Conservation (phyloP, 768 basidiomycete genomes). For the Leucosporidium scottii region DNA sequence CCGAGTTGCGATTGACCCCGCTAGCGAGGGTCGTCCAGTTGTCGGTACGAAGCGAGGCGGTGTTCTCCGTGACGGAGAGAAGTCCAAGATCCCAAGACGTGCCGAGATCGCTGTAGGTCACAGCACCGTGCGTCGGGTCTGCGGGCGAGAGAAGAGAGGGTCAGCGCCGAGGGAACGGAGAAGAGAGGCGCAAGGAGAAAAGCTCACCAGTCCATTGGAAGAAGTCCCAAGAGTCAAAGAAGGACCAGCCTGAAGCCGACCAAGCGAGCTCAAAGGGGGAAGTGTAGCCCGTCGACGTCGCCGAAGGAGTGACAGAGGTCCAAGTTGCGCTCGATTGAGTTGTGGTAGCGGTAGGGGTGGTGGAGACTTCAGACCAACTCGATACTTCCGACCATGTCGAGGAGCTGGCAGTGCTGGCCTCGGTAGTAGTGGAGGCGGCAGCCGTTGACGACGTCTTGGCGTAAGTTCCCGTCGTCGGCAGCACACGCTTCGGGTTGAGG, state of each 20-base stretch:
- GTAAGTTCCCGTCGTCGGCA: background rate
- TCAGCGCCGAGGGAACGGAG: background rate
- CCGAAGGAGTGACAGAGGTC: background rate
- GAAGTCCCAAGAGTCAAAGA: slow-evolving; percentile 60
- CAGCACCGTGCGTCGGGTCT: slow-evolving; percentile 47
- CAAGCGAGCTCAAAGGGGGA: background rate
- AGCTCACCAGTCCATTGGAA: slow-evolving; percentile 44
- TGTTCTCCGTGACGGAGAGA: slow-evolving; percentile 48
- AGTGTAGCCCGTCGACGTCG: background rate
- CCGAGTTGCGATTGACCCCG: slow-evolving; percentile 34
- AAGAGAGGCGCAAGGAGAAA: background rate
- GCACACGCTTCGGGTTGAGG: too few relatives aligned
- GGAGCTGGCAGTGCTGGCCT: too few relatives aligned
- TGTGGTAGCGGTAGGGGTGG: too few relatives aligned
- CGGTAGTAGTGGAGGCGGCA: too few relatives aligned
- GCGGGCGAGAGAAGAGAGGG: background rate
- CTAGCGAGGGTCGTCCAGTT: slow-evolving; percentile 30
- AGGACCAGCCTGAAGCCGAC: slow-evolving; percentile 1
- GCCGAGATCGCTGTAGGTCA: slow-evolving; percentile 52
- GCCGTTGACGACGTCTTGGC: background rate
- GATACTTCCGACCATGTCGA: too few relatives aligned
- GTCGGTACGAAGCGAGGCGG: slow-evolving; percentile 26
- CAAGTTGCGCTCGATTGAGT: background rate
- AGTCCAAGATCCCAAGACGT: slow-evolving; percentile 49
- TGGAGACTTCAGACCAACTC: too few relatives aligned